Base-by-base conservation (phyloP, 1,139 yeast species). In the Suhomyces yuchorum region DNA sequence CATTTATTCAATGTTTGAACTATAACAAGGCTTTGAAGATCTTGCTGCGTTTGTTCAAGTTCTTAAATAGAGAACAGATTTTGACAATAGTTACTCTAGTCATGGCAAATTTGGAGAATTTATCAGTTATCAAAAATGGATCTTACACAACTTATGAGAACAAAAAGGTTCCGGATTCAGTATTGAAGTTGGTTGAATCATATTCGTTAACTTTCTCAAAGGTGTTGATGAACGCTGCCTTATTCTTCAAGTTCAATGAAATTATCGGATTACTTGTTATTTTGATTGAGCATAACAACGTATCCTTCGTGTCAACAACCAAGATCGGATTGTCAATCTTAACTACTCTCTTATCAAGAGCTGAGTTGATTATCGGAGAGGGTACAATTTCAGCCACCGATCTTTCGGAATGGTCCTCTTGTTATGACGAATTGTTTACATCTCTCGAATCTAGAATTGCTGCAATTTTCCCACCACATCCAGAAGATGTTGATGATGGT, bases 331-430 rank as follows among this genome's bases (percentile, higher is more conserved):
- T 91, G 59, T 87, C 96, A 3, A 75, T 92, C 51, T 80, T 92
- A 51, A 93, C 98, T 0, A 90, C 96, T 14, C 75, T 93, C 56
- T 83, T 92, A 52, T 89, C 97, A 5, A 84, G 97, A 60, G 96
- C 97, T 19, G 98, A 93, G 67, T 81, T 92, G 58, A 87, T 91
- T 60, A 87, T 87, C 63, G 97, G 96, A 62, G 97, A 91, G 61
- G 82, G 83, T 15, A 67, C 71, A 37, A 73, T 82, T 39, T 77
- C 82, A 12, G 86, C 84, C 51, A 78, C 83, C 9, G 84, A 79
- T 48, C 70, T 79, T 52, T 78, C 80, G 9, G 85, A 83, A 57
- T 92, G 98, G 98, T 80, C 87, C 37, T 76, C 81, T 45, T 83
- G 92, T 51, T 93, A 92, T 65, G 96, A 89, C 66, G 84, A 82